These are phyloP conservation scores for Chlamydomonas schloesseri DNA, from an alignment of 139 green algal species.

Conservation along the genomic window DNA sequence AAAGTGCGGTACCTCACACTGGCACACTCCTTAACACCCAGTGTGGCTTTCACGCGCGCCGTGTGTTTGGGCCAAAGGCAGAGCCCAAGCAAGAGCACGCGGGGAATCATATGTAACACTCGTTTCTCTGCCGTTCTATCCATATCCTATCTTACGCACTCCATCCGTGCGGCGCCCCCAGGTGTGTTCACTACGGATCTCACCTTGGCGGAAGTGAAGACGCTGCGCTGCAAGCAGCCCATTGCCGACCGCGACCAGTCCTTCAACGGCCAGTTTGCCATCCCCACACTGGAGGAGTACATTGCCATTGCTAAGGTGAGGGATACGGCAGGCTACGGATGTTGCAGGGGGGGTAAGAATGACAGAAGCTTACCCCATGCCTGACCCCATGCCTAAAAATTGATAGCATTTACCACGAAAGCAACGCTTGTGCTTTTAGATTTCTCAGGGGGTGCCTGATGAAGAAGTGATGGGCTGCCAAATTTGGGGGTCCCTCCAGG, in stretches of 20 bases:
- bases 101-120: not conserved
- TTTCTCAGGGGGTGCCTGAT: too few species aligned
- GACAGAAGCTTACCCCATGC: too few species aligned
- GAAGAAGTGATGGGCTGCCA: too few species aligned
- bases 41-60: too few species aligned
- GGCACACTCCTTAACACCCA: too few species aligned
- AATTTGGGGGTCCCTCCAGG: too few species aligned
- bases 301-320: slow-evolving; percentile 22
- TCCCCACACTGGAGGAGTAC: slow-evolving; percentile 51
- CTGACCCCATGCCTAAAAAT: not conserved
- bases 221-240: slow-evolving; percentile 56
- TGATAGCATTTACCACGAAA: too few species aligned
- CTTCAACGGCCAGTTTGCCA: slow-evolving; percentile 38
- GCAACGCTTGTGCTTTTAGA: too few species aligned
- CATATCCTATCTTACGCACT: not conserved
- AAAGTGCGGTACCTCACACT: too few species aligned
- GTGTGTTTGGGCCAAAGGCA: too few species aligned
- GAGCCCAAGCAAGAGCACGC: not conserved
- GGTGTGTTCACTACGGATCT: slow-evolving; percentile 67
- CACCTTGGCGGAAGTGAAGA: slow-evolving; percentile 66
- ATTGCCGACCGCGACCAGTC: slow-evolving; percentile 47
- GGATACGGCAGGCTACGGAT: not conserved
- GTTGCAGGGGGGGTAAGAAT: not conserved
- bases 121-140: not conserved
- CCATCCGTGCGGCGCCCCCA: not conserved